Conservation (phyloP, 202 grass and related monocot species). For the Digitaria exilis region DNA sequence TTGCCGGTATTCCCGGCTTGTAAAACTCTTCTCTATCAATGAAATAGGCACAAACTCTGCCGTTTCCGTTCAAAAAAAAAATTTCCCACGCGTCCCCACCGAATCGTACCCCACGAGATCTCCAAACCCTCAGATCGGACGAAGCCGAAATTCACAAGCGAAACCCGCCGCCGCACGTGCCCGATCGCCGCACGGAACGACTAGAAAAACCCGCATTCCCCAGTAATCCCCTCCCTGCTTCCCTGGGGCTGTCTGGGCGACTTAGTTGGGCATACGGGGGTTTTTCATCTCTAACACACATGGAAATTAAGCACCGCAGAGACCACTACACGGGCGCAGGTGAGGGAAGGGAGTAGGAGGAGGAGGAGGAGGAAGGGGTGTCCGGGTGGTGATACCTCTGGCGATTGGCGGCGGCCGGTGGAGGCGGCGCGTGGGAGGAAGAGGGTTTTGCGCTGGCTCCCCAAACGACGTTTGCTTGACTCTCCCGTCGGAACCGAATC, state of each 20-base stretch:
- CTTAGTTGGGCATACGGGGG: background rate
- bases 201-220: background rate
- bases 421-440: background rate
- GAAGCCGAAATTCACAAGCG: background rate
- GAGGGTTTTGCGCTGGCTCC: conserved; percentile 4
- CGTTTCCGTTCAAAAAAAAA: too few relatives aligned
- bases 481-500: background rate
- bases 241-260: background rate
- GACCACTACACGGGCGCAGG: background rate
- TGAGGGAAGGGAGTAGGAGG: too few relatives aligned
- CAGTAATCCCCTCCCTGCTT: background rate
- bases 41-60: too few relatives aligned
- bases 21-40: too few relatives aligned
- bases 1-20: too few relatives aligned
- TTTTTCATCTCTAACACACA: background rate
- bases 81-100: background rate
- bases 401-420: background rate
- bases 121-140: background rate
- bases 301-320: background rate
- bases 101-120: background rate
- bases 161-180: too few relatives aligned
- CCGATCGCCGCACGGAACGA: background rate
- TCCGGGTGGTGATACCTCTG: background rate
- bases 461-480: background rate
- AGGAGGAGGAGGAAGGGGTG: too few relatives aligned